These are phyloP conservation scores for Cornus suecica DNA, from an alignment of 148 eudicot species.

Conservation along the genomic window DNA sequence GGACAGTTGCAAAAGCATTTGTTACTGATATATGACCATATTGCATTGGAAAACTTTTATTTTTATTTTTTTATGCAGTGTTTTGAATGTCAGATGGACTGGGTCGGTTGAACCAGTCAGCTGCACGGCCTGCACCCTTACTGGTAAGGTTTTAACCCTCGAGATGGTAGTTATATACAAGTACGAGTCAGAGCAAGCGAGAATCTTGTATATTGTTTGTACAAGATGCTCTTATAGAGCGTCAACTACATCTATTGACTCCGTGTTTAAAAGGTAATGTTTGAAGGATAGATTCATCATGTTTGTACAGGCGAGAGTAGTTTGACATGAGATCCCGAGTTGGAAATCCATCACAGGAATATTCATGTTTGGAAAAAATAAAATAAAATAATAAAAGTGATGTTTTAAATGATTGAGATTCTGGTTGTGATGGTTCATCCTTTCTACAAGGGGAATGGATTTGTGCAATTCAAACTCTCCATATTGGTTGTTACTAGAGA, in stretches of 20 bases:
- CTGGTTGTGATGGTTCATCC: background rate
- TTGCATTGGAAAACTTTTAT: background rate
- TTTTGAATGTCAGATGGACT: background rate
- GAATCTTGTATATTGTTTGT: background rate
- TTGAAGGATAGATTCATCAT: background rate
- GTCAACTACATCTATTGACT: background rate
- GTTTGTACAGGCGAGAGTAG: no score
- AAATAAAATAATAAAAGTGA: no score
- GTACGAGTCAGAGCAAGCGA: background rate
- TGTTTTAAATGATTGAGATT: background rate
- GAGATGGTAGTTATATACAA: background rate
- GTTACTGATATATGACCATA: constrained; percentile 54
- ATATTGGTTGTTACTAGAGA: background rate
- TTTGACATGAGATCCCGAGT: no score
- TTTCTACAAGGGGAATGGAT: background rate
- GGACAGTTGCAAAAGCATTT: constrained; percentile 96
- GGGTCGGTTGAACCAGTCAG: background rate
- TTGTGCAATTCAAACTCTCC: background rate
- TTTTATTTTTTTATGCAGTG: background rate
- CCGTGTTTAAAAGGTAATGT: background rate
- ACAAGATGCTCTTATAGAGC: background rate
- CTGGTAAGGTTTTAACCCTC: background rate
- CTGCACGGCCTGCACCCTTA: background rate
- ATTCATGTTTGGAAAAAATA: background rate
- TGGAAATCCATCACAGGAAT: no score